phyloP scores from a whole-genome alignment of 2,329 filamentous ascomycete species.

The Aspergillus calidoustus region DNA sequence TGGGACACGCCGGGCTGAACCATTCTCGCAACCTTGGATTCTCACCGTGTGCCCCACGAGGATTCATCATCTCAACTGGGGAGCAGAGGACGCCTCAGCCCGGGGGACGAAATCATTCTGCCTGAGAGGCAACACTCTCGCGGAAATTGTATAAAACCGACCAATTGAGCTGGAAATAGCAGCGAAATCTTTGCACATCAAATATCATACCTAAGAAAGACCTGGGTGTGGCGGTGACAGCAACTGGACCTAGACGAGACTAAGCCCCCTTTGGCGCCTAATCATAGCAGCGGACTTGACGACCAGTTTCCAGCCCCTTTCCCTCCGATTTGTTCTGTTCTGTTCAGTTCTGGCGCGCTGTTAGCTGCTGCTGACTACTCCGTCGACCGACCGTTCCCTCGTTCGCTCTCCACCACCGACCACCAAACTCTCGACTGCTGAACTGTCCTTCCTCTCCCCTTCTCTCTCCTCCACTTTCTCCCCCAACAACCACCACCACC shows the following conservation, averaged over 20 bases:
- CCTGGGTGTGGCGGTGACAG: slow-evolving; percentile 27
- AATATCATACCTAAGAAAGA: background rate
- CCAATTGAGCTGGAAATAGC: background rate
- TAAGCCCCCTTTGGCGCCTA: slow-evolving; percentile 22
- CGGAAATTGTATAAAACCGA: slow-evolving; percentile 4
- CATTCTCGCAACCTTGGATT: slow-evolving; percentile 23
- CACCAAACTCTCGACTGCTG: slow-evolving; percentile 12
- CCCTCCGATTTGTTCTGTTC: slow-evolving; percentile 11
- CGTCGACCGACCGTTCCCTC: slow-evolving; percentile 1
- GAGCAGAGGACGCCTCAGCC: slow-evolving; percentile 15
- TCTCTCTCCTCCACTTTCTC: slow-evolving; percentile 23
- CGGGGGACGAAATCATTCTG: slow-evolving; percentile 21
- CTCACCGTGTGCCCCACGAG: slow-evolving; percentile 29
- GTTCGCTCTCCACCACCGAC: slow-evolving; percentile 9
- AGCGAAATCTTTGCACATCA: background rate
- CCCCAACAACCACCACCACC: slow-evolving; percentile 19
- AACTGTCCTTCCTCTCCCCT: slow-evolving; percentile 20
- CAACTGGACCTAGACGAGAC: slow-evolving; percentile 22
- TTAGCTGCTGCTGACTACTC: slow-evolving; percentile 17
- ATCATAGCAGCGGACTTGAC: slow-evolving; percentile 23
- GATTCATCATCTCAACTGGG: slow-evolving; percentile 24
- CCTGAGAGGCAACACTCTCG: slow-evolving; percentile 21
- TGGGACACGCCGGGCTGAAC: slow-evolving; percentile 25
- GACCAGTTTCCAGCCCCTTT: slow-evolving; percentile 19
- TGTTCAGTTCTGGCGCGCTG: slow-evolving; percentile 1